Percentiles rank a stretch among this genome's conserved stretches.
Conservation (phyloP, 129 eudicot genomes). For the Saussurea involucrata region DNA sequence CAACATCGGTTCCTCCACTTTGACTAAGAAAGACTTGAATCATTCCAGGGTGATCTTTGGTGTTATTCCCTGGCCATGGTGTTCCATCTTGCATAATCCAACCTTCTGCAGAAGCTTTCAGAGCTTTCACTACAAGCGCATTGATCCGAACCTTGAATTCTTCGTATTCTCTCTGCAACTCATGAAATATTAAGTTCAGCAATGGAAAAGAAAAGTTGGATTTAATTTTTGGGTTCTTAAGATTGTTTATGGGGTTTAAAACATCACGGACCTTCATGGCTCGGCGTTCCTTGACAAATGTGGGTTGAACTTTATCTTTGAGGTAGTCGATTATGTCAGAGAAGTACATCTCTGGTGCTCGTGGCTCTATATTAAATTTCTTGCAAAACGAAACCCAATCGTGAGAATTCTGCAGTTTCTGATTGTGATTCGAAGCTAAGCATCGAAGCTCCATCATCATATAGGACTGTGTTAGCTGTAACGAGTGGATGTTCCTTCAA, state of each 20-base stretch:
- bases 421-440: constrained; percentile 90
- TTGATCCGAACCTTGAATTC: constrained; percentile 89
- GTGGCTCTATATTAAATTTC: constrained; percentile 87
- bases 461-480: constrained; percentile 87
- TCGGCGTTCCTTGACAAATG: constrained; percentile 94
- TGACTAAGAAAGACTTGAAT: constrained; percentile 95
- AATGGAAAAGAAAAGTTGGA: neutral
- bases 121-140: constrained; percentile 92
- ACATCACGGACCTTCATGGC: constrained; percentile 80
- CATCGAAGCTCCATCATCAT: constrained; percentile 99
- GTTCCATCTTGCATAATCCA: constrained; percentile 99
- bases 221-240: too few species aligned
- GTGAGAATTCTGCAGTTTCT: constrained; percentile 95
- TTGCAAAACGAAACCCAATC: constrained; percentile 98
- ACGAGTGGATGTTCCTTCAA: constrained; percentile 96
- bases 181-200: neutral
- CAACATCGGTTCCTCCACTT: constrained; percentile 85
- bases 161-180: constrained; percentile 95
- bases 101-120: constrained; percentile 85
- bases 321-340: constrained; percentile 85
- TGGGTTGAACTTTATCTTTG: constrained; percentile 97
- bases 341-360: constrained; percentile 97
- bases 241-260: neutral
- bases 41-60: constrained; percentile 99
- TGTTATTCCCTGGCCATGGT: constrained; percentile 99